These are phyloP conservation scores for Luzula sylvatica DNA, from an alignment of 176 grass and related monocot species.

Conservation along the genomic window DNA sequence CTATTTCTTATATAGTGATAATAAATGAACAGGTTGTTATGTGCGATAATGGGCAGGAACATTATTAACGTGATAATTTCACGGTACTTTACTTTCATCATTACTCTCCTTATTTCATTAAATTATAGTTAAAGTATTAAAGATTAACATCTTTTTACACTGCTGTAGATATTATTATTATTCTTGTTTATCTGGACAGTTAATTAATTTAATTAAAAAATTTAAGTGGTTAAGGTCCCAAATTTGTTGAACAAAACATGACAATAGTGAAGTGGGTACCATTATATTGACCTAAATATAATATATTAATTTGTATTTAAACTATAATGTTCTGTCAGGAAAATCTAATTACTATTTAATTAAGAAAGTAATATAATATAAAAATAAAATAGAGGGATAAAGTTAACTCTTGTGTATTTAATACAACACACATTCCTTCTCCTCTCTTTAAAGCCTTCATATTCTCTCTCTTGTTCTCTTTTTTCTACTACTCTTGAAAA, in stretches of 20 bases:
- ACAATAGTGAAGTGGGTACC: conserved; percentile 23
- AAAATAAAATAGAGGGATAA: background rate
- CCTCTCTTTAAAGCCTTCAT: conserved; percentile 8
- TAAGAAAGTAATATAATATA: conserved; percentile 6
- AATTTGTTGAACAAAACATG: conserved; percentile 22
- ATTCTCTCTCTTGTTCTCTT: background rate
- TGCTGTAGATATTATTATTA: background rate
- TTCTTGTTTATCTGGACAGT: conserved; percentile 7
- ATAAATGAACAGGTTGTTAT: conserved; percentile 19
- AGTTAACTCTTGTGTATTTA: conserved; percentile 17
- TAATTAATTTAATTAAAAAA: conserved; percentile 13
- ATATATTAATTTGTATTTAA: conserved; percentile 9
- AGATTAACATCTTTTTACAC: too few relatives aligned
- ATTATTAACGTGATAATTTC: conserved; percentile 18
- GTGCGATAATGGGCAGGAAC: conserved; percentile 10
- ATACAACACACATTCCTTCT: conserved; percentile 17
- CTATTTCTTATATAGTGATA: conserved; percentile 8
- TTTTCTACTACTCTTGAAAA: too few relatives aligned
- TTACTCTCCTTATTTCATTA: background rate
- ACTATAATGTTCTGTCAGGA: conserved; percentile 9
- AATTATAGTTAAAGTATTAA: too few relatives aligned
- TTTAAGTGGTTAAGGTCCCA: conserved; percentile 17
- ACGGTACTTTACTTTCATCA: conserved; percentile 15
- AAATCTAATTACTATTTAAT: conserved; percentile 14
- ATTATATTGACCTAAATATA: conserved; percentile 13